phyloP scores from a whole-genome alignment of 805 yeast species.

The Candida sonorensis region DNA sequence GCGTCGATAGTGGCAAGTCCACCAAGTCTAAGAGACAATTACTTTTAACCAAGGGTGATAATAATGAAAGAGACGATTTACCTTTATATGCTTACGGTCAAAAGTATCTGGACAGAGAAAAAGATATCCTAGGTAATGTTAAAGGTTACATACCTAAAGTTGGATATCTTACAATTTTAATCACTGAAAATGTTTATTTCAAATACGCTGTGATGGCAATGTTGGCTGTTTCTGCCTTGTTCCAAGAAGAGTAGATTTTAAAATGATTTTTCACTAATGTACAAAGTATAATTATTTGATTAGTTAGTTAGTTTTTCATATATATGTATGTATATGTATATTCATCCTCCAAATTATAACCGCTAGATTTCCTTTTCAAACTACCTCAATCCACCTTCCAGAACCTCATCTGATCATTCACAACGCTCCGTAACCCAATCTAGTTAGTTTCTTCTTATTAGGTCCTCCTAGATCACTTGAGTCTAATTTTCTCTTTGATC shows the following conservation, averaged over 20 bases:
- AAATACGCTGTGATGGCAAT: slow-evolving; percentile 72
- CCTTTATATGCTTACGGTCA: slow-evolving; percentile 75
- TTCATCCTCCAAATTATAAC: no score
- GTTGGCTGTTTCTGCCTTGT: slow-evolving; percentile 62
- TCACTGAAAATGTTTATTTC: slow-evolving; percentile 82
- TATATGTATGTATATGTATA: no score
- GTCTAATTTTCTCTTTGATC: slow-evolving; percentile 6
- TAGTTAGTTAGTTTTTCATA: no score
- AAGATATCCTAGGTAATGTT: slow-evolving; percentile 86
- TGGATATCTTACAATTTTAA: slow-evolving; percentile 86
- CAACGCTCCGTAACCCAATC: slow-evolving; percentile 21
- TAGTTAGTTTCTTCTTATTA: slow-evolving; percentile 16
- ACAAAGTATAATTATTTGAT: no score
- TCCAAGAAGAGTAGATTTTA: slow-evolving; percentile 43
- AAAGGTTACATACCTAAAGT: slow-evolving; percentile 83
- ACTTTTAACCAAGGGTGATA: slow-evolving; percentile 91
- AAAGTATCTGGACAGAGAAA: slow-evolving; percentile 65
- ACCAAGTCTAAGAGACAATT: slow-evolving; percentile 37
- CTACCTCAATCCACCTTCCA: no score
- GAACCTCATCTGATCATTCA: no score
- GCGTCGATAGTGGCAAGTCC: slow-evolving; percentile 3
- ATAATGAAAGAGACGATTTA: slow-evolving; percentile 87
- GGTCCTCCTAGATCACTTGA: slow-evolving; percentile 2
- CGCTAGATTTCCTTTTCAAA: no score
- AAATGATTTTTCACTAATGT: no score